Percentiles rank a stretch among this genome's conserved stretches.
These are phyloP conservation scores for Ceratocystis cacaofunesta DNA, from an alignment of 2,329 filamentous ascomycete species.

Conservation along the genomic window DNA sequence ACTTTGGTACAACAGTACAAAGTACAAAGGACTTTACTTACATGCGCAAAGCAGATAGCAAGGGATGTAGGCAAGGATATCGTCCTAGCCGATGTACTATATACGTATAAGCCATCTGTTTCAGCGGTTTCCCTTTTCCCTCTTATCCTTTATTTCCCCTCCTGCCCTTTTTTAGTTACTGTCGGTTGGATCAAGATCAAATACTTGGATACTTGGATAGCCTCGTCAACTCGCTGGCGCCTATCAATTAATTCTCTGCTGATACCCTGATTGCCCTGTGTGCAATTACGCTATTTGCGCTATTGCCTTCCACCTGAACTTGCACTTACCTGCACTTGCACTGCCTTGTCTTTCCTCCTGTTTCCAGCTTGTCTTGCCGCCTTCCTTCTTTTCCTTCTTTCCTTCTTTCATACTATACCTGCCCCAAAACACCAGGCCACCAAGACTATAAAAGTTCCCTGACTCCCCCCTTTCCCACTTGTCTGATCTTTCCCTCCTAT, in stretches of 20 bases:
- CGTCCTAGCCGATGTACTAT: neutral
- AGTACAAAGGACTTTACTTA: neutral
- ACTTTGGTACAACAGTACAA: neutral
- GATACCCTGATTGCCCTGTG: neutral
- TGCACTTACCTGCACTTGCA: neutral
- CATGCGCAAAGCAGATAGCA: neutral
- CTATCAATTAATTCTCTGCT: neutral
- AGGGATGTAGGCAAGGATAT: neutral
- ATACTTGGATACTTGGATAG: neutral
- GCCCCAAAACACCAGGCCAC: neutral
- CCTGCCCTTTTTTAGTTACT: too few species aligned
- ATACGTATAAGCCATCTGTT: conserved; percentile 2
- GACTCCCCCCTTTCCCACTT: neutral
- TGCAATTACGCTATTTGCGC: neutral
- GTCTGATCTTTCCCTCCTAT: conserved; percentile 1
- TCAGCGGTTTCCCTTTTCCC: neutral
- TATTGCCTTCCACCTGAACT: neutral
- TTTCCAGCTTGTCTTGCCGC: neutral
- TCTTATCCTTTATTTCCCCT: neutral
- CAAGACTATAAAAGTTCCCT: neutral
- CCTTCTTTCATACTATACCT: neutral
- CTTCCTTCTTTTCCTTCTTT: conserved; percentile 5
- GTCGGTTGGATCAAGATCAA: too few species aligned
- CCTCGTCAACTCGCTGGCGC: neutral
- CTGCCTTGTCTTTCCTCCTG: neutral